Percentiles rank a stretch among this genome's conserved stretches.
Conservation (phyloP, 108 stramenopile genomes). For the Ochromonas danica region DNA sequence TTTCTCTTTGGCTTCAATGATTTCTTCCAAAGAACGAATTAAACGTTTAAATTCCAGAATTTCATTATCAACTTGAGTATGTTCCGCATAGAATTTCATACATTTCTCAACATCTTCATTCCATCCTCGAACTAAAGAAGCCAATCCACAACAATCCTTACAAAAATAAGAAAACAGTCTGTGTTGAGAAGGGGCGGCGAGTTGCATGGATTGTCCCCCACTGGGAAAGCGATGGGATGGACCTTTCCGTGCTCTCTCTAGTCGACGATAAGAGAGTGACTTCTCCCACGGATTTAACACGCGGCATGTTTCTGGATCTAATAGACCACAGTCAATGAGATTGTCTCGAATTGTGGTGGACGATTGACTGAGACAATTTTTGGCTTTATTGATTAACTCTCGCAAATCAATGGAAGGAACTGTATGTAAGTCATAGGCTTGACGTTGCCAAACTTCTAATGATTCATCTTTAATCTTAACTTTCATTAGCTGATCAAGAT, state of each 20-base stretch:
- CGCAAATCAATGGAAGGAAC: neutral
- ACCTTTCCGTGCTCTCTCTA: neutral
- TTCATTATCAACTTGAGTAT: neutral
- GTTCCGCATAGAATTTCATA: neutral
- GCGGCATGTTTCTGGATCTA: neutral
- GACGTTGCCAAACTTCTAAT: too few species aligned
- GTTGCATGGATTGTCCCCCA: neutral
- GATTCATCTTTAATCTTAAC: too few species aligned
- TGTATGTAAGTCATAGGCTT: neutral
- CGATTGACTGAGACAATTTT: neutral
- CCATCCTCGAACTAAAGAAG: neutral
- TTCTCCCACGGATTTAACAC: constrained; percentile 1
- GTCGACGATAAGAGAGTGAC: neutral
- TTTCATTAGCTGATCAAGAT: too few species aligned
- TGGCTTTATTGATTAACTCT: neutral
- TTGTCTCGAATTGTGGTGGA: neutral
- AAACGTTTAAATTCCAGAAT: neutral
- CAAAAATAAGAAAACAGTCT: neutral
- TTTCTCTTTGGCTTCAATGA: neutral
- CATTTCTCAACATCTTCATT: neutral
- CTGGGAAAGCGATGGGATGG: neutral
- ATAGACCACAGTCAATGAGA: neutral
- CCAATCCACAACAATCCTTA: neutral
- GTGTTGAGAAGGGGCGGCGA: neutral
- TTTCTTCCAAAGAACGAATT: neutral